phyloP scores from a whole-genome alignment of 2,329 filamentous ascomycete genomes.

The Pyrenochaeta sp. region DNA sequence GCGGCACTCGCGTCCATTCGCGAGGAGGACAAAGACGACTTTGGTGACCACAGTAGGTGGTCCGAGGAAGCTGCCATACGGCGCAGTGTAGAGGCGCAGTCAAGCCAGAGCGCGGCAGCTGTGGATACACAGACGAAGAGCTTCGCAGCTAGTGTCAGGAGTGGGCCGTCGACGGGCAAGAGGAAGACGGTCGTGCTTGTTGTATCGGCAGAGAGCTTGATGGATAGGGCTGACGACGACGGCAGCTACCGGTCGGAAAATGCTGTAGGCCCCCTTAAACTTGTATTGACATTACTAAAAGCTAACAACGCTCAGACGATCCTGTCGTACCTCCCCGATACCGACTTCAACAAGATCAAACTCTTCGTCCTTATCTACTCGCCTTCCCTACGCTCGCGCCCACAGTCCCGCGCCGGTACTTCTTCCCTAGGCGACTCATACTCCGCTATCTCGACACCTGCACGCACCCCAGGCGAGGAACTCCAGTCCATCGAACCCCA shows the following conservation, averaged over 20 bases:
- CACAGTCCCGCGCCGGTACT: constrained; percentile 51
- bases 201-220: constrained; percentile 77
- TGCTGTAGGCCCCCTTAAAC: constrained; percentile 69
- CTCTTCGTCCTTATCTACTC: constrained; percentile 92
- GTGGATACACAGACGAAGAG: constrained; percentile 44
- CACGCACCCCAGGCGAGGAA: constrained; percentile 72
- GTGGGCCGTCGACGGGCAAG: constrained; percentile 35
- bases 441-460: constrained; percentile 79
- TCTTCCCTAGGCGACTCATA: constrained; percentile 80
- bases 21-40: constrained; percentile 82
- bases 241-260: constrained; percentile 73
- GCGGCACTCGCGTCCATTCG: constrained; percentile 83
- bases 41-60: constrained; percentile 89
- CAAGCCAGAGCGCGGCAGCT: constrained; percentile 44
- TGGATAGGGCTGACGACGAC: constrained; percentile 66
- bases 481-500: constrained; percentile 52
- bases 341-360: constrained; percentile 76
- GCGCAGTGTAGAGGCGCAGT: constrained; percentile 50
- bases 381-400: constrained; percentile 76
- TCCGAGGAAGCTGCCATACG: constrained; percentile 85
- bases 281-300: background rate
- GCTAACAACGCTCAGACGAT: constrained; percentile 62
- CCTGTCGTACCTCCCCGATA: constrained; percentile 84
- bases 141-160: constrained; percentile 41
- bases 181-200: constrained; percentile 85